Evolutionary conservation across 495 filamentous ascomycete species (phyloP).

Genomic region (Hypoxylon intermedium): DNA sequence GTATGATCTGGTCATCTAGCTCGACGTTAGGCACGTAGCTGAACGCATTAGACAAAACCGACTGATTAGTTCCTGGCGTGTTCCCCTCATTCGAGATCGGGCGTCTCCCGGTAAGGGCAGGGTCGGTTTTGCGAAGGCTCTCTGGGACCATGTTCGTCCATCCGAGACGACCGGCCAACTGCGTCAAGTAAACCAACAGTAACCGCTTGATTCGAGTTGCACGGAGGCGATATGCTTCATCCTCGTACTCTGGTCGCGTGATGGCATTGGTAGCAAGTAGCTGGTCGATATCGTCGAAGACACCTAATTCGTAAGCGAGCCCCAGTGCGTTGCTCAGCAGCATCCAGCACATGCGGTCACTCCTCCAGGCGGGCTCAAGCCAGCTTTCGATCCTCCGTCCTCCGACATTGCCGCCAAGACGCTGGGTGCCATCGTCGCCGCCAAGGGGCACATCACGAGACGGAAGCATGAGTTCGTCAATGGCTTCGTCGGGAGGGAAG

Average conservation of each 20-base stretch:
- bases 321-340: slow-evolving; percentile 87
- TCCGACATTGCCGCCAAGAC: slow-evolving; percentile 59
- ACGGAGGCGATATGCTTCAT: slow-evolving; percentile 77
- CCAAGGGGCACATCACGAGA: slow-evolving; percentile 48
- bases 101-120: slow-evolving; percentile 52
- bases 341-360: slow-evolving; percentile 99
- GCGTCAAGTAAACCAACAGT: slow-evolving; percentile 86
- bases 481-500: slow-evolving; percentile 86
- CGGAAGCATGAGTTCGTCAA: slow-evolving; percentile 65
- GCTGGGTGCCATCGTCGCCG: slow-evolving; percentile 55
- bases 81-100: slow-evolving; percentile 57
- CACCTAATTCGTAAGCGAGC: slow-evolving; percentile 89
- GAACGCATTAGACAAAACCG: slow-evolving; percentile 59
- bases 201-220: slow-evolving; percentile 83
- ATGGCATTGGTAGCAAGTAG: slow-evolving; percentile 59
- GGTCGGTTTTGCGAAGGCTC: slow-evolving; percentile 58
- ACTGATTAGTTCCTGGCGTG: slow-evolving; percentile 61
- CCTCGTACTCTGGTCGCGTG: slow-evolving; percentile 64
- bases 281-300: slow-evolving; percentile 85
- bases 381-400: slow-evolving; percentile 86
- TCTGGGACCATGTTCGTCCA: slow-evolving; percentile 93
- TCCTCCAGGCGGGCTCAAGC: slow-evolving; percentile 95
- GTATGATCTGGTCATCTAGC: slow-evolving; percentile 78
- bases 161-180: slow-evolving; percentile 88
- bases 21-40: slow-evolving; percentile 65